Base-by-base conservation (phyloP, 441 rosid genomes). In the Monsonia emarginata region DNA sequence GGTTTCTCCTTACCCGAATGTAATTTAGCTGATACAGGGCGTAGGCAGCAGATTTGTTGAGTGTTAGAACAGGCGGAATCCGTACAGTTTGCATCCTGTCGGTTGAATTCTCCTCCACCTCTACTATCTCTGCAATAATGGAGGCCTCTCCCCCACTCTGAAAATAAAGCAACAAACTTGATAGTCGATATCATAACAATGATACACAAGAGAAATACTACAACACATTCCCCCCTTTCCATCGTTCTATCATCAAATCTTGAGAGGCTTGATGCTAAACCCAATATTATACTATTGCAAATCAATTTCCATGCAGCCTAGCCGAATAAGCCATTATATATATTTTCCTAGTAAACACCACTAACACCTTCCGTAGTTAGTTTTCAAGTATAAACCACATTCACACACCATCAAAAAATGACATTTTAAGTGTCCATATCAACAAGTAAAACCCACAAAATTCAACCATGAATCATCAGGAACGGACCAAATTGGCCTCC, bases 131-230 rank as follows among this genome's bases (percentile, higher is more conserved):
- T 7, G 96, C 96, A 28, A 94, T 86, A 2, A 94, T 83, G 24
- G 96, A 94, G 52, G 96, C 91, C 75, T 91, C 96, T 69, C 92
- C 83, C 24, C 98, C 97, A 57, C 89, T 88, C 98, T 92, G 50
- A 19, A 9, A 18, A 14, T 48, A 63, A 46, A 25, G 6, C 8
- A 42, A n/a, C n/a, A n/a, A n/a, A n/a, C n/a, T n/a, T n/a, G n/a
- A n/a, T n/a, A n/a, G n/a, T n/a, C n/a, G n/a, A n/a, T n/a, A n/a
- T n/a, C n/a, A n/a, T n/a, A n/a, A n/a, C n/a, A n/a, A n/a, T n/a
- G n/a, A n/a, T n/a, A n/a, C n/a, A n/a, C n/a, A 1, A 10, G 27
- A n/a, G 0, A 24, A 24, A 14, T 32, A 46, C 2, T 62, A 26
- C 22, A 19, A 60, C 22, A 6, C 26, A 54, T 61, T 36, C 3